Conservation (phyloP, 2,329 filamentous ascomycete genomes). For the Colletotrichum higginsianum region DNA sequence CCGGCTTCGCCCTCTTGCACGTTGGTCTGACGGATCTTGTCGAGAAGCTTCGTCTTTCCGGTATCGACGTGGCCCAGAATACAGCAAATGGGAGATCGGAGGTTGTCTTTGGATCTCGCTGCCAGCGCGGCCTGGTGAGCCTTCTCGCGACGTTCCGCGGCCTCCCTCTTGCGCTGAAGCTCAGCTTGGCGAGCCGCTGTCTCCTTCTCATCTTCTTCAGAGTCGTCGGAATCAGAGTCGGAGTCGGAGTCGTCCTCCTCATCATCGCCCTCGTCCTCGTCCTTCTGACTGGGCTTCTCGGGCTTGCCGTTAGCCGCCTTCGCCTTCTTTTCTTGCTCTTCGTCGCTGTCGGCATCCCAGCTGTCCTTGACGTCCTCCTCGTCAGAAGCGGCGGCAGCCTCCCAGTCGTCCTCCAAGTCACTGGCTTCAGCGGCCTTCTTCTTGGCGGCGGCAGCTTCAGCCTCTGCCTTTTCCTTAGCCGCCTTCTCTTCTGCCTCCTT, state of each 20-base stretch:
- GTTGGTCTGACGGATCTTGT: constrained; percentile 98
- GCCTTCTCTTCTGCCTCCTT: constrained; percentile 75
- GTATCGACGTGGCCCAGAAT: constrained; percentile 99
- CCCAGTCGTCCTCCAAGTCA: constrained; percentile 87
- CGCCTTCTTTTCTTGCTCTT: constrained; percentile 68
- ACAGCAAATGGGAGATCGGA: constrained; percentile 98
- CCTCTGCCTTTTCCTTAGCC: constrained; percentile 69
- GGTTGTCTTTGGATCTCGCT: constrained; percentile 91
- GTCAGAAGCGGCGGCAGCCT: constrained; percentile 82
- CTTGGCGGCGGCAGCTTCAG: constrained; percentile 67
- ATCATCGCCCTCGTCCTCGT: constrained; percentile 64
- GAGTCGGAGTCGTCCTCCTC: constrained; percentile 66
- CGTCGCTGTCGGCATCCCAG: constrained; percentile 91
- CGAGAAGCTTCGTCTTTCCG: constrained; percentile 98
- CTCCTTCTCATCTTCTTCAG: constrained; percentile 76
- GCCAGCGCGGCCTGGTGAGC: constrained; percentile 93
- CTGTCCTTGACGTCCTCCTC: constrained; percentile 89
- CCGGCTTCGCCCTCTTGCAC: constrained; percentile 99
- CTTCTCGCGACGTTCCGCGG: constrained; percentile 88
- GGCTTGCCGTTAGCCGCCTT: constrained; percentile 47
- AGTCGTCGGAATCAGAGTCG: constrained; percentile 59
- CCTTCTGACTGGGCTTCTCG: constrained; percentile 46
- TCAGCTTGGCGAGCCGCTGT: constrained; percentile 82
- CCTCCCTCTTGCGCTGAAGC: constrained; percentile 87
- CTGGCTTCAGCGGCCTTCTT: constrained; percentile 69